Percentiles rank a stretch among this genome's conserved stretches.
These are phyloP conservation scores for Mariannaea elegans DNA, from an alignment of 2,329 filamentous ascomycete species.

Conservation along the genomic window DNA sequence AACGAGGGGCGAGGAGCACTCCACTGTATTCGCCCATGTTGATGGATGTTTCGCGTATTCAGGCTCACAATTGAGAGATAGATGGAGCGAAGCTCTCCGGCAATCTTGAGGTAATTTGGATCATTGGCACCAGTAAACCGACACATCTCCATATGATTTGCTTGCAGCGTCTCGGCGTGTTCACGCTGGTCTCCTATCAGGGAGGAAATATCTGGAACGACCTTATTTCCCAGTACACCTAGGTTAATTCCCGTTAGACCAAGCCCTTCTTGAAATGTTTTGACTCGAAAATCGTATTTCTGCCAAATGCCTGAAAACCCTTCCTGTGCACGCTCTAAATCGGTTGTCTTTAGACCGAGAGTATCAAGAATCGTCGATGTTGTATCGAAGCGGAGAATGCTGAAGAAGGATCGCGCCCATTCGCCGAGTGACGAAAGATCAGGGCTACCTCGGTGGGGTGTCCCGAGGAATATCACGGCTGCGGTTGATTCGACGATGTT, in stretches of 20 bases:
- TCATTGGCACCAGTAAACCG: conserved; percentile 1
- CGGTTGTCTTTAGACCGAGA: conserved; percentile 19
- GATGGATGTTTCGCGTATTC: neutral
- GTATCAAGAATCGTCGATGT: conserved; percentile 3
- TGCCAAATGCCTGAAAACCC: conserved; percentile 21
- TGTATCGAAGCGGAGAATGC: conserved; percentile 24
- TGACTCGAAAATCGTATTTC: conserved; percentile 22
- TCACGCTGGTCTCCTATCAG: conserved; percentile 21
- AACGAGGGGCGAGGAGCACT: too few relatives aligned
- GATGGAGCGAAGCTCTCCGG: conserved; percentile 4
- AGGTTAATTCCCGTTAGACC: conserved; percentile 4
- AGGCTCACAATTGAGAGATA: neutral
- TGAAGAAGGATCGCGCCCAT: conserved; percentile 27
- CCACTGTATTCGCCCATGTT: neutral
- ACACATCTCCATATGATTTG: conserved; percentile 25
- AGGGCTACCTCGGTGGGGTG: conserved; percentile 42
- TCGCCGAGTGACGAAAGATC: conserved; percentile 31
- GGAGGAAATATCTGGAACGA: conserved; percentile 24
- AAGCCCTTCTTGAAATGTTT: conserved; percentile 30
- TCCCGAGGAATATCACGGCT: conserved; percentile 47
- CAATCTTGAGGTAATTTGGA: conserved; percentile 25
- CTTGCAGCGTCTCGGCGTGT: conserved; percentile 25
- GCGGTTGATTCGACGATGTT: conserved; percentile 34
- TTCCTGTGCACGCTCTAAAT: conserved; percentile 23
- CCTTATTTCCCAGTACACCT: conserved; percentile 19